Evolutionary conservation across 2,329 filamentous ascomycete genomes (phyloP), one percentile per base, ranked within the genome.

Genomic region (Calonectria montana): DNA sequence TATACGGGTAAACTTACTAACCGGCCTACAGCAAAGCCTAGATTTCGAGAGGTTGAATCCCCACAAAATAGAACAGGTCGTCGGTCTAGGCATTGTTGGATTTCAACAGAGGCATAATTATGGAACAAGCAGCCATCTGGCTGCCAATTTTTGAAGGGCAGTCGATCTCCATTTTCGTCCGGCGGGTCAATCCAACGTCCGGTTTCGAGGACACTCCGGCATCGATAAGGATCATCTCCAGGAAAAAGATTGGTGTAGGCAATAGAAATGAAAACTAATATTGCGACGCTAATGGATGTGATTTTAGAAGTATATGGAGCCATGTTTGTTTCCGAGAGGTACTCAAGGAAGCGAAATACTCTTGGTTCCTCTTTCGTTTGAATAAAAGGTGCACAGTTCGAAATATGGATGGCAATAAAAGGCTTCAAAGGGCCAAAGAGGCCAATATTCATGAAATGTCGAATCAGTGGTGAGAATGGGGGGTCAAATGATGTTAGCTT

Each of bases 91-190:
- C 91, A 93, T 63, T 82, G 80, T 27, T 82, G 79, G 57, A 91
- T 84, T 53, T 90, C 87, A 25, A 84, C 78, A 7, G 80, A 77
- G 15, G 85, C 84, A 81, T 92, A 91, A 69, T 87, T 82, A 72
- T 88, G 87, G 79, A 91, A 84, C 63, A 88, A 86, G 81, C 91
- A 93, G 37, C 88, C 88, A 27, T 84, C 84, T 10, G 90, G 87
- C 70, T 91, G 88, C 90, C 90, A 92, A 73, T 86, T 84, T 47
- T 84, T 80, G 72, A 86, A 87, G 4, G 77, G 55, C 77, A 70
- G 23, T 77, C 64, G 67, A 75, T 75, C 72, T 75, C 77, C 76
- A 74, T 79, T 73, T 57, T 71, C 73, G 69, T 79, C 79, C 48
- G 76, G 81, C 43, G 78, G 81, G 76, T 76, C 79, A 76, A 77